Base-by-base conservation (phyloP, 2,329 filamentous ascomycete species). In the Arachnomyces sp. region DNA sequence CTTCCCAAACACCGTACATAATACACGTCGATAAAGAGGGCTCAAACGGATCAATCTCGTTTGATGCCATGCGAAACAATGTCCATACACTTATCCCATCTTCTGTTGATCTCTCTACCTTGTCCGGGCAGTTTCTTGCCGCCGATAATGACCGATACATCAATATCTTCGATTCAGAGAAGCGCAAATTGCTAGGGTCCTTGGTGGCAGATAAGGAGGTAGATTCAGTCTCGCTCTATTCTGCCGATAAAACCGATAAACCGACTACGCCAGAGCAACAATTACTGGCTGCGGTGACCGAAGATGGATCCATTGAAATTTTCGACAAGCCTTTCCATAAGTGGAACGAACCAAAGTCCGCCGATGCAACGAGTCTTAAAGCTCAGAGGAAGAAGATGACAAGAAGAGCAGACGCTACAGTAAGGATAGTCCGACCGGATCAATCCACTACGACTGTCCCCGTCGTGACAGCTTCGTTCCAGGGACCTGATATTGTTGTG, bases 61-160 rank as follows among this genome's bases (percentile, higher is more conserved):
- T 72, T 50, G 65, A 67, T 35, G 69, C 69, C 8, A 71, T 73
- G 60, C 66, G 63, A 40, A 70, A 69, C 41, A 53, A 63, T n/a
- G 62, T 74, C 28, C 68, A 69, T 44, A 65, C 62, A 3, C 52
- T 74, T 25, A 52, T 70, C 42, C 52, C 65, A n/a, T 68, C 68
- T 3, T 62, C 59, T 17, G 47, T 52, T 21, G 52, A 61, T 29
- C 37, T 49, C 31, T 56, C 59, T 30, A 52, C 51, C 34, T 52
- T 54, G 16, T 50, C 57, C 14, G 61, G 61, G 18, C 48, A 56
- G 34, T 73, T 74, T 51, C 63, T 74, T 14, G 67, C 68, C 8
- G 66, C 69, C 18, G 70, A 73, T 48, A 59, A 61, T 11, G 69
- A 71, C 45, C 67, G 69, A 35, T 73, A 68, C 47, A 65, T 74